Percentiles rank a stretch among this genome's conserved stretches.
Conservation (phyloP, 805 yeast genomes). For the Candida cerambycidarum region DNA sequence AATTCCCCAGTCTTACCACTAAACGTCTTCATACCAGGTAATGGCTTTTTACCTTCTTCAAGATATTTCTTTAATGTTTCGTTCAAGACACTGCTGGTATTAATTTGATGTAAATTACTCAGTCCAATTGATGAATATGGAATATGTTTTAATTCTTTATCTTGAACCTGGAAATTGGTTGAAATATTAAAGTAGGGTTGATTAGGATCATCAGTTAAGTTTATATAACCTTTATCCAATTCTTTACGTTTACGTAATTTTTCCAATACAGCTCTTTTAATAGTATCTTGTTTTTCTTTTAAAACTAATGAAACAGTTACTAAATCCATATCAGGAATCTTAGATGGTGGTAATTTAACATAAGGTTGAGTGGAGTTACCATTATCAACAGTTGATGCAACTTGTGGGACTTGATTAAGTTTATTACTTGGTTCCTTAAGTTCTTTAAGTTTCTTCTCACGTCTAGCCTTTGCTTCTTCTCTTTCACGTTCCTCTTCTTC, state of each 20-base stretch:
- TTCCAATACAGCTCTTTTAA: conserved; percentile 81
- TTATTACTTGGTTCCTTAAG: conserved; percentile 20
- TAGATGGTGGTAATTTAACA: conserved; percentile 83
- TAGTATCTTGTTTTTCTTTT: conserved; percentile 71
- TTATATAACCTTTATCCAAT: conserved; percentile 76
- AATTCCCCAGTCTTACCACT: conserved; percentile 52
- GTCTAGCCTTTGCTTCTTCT: conserved; percentile 26
- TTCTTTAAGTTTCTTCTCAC: conserved; percentile 22
- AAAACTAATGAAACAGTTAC: conserved; percentile 77
- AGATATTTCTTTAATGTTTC: conserved; percentile 40
- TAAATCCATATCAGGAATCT: conserved; percentile 89
- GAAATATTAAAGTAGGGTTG: conserved; percentile 77
- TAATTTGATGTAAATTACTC: conserved; percentile 63
- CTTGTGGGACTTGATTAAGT: conserved; percentile 12
- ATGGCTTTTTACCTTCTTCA: conserved; percentile 47
- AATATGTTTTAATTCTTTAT: conserved; percentile 57
- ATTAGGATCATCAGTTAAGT: conserved; percentile 82
- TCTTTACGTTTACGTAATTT: conserved; percentile 69
- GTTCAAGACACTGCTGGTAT: conserved; percentile 53
- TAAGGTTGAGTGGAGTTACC: conserved; percentile 60
- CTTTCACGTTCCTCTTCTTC: conserved; percentile 34
- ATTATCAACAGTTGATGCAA: conserved; percentile 11
- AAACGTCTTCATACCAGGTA: conserved; percentile 45
- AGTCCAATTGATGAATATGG: conserved; percentile 79
- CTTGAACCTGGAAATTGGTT: conserved; percentile 45